A percentile compares a stretch with the other conserved stretches of the same genome.
These are phyloP conservation scores for Tuber melanosporum DNA, from an alignment of 495 filamentous ascomycete genomes.

Conservation along the genomic window DNA sequence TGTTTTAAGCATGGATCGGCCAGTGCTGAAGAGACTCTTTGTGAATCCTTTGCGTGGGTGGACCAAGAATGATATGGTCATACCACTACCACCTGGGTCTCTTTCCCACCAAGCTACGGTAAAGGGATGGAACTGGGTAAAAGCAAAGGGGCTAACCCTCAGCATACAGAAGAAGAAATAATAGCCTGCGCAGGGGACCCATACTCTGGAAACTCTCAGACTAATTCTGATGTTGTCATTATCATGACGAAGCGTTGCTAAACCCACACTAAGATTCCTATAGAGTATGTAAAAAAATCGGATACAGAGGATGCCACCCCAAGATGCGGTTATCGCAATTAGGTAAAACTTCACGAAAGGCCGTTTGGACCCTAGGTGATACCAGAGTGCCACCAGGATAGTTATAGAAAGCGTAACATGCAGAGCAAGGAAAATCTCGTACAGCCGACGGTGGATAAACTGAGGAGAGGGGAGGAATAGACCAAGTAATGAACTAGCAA, in stretches of 20 bases:
- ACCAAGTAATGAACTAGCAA: conserved; percentile 11
- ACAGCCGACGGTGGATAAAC: conserved; percentile 10
- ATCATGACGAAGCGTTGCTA: too few relatives aligned
- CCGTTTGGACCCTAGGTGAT: conserved; percentile 21
- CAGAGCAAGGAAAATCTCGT: conserved; percentile 20
- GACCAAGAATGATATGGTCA: conserved; percentile 40
- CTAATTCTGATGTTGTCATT: neutral
- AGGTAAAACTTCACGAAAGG: conserved; percentile 21
- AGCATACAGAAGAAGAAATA: conserved; percentile 41
- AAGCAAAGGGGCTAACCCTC: conserved; percentile 34
- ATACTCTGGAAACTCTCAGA: conserved; percentile 39
- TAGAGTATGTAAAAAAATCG: conserved; percentile 17
- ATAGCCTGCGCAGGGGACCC: conserved; percentile 40
- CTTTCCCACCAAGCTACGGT: conserved; percentile 43
- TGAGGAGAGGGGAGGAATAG: conserved; percentile 20
- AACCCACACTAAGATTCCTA: conserved; percentile 15
- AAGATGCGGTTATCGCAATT: conserved; percentile 11
- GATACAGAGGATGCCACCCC: conserved; percentile 2
- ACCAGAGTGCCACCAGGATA: conserved; percentile 17
- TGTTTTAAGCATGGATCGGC: conserved; percentile 13
- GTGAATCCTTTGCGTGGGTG: conserved; percentile 42
- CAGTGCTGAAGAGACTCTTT: conserved; percentile 19
- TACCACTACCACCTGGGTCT: conserved; percentile 23
- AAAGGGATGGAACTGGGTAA: conserved; percentile 42
- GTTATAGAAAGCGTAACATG: conserved; percentile 15